These are phyloP conservation scores for Leishmania gerbilli DNA, from an alignment of 208 protist genomes.

Conservation along the genomic window DNA sequence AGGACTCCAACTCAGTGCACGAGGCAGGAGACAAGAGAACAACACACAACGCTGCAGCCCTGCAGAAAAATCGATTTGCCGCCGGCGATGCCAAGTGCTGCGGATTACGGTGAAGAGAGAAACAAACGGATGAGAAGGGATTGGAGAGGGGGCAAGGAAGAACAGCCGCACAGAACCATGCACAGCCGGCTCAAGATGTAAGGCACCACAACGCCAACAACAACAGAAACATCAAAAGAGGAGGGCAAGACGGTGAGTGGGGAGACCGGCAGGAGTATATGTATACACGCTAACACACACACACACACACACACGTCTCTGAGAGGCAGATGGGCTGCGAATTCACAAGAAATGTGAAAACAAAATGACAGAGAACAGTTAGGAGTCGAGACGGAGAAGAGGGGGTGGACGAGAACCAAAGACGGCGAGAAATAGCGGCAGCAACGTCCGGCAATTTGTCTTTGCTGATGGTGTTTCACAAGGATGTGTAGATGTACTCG, in stretches of 20 bases:
- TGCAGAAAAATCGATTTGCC: background rate
- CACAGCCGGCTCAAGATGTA: background rate
- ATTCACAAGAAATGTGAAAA: background rate
- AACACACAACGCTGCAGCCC: background rate
- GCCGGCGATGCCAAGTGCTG: background rate
- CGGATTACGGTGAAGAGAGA: background rate
- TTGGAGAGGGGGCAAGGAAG: background rate
- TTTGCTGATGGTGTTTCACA: background rate
- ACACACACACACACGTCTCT: background rate
- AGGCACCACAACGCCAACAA: background rate
- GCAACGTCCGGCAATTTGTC: background rate
- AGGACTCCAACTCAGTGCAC: background rate
- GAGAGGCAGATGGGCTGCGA: background rate
- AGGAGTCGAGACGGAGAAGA: background rate
- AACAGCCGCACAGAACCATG: background rate
- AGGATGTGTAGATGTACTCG: background rate
- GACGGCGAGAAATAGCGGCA: background rate
- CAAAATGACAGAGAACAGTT: background rate
- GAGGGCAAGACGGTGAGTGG: background rate
- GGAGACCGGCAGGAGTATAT: background rate
- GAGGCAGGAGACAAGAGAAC: background rate
- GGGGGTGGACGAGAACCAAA: background rate
- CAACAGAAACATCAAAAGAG: background rate
- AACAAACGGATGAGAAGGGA: background rate
- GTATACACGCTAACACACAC: background rate